A percentile compares a stretch with the other conserved stretches of the same genome.
Evolutionary conservation across 1,284 basidiomycete genomes (phyloP).

Genomic region (Ganoderma sinense): DNA sequence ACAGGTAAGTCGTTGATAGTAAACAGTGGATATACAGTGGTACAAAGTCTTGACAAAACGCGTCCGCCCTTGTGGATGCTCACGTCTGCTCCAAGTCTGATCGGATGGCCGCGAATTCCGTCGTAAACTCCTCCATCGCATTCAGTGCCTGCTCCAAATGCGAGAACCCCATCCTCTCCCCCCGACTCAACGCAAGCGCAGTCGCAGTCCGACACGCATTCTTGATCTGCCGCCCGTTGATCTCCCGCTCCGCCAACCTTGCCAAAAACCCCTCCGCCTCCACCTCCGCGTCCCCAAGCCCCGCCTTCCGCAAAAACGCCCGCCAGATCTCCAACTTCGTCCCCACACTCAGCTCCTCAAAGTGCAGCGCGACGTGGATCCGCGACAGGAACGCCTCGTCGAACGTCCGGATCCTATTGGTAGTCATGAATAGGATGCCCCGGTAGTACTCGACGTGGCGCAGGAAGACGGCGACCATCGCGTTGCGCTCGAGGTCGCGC

Average conservation of each 20-base stretch:
- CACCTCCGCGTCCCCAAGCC: constrained; percentile 35
- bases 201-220: constrained; percentile 67
- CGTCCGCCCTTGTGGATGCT: too few species aligned
- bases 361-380: constrained; percentile 69
- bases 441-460: constrained; percentile 69
- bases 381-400: constrained; percentile 73
- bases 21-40: too few species aligned
- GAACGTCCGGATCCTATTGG: constrained; percentile 67
- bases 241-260: constrained; percentile 52
- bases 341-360: constrained; percentile 54
- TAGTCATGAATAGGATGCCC: constrained; percentile 70
- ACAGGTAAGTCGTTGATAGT: too few species aligned
- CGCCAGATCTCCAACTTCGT: constrained; percentile 62
- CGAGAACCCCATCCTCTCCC: constrained; percentile 49
- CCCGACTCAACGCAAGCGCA: constrained; percentile 57
- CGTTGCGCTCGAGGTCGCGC: constrained; percentile 62
- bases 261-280: constrained; percentile 49
- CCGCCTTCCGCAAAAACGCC: constrained; percentile 55
- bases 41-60: too few species aligned
- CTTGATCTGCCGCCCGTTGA: constrained; percentile 72
- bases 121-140: constrained; percentile 39
- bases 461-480: constrained; percentile 71
- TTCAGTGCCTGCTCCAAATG: constrained; percentile 65
- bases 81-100: too few species aligned
- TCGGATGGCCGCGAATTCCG: constrained; percentile 21